A percentile compares a stretch with the other conserved stretches of the same genome.
Evolutionary conservation across 345 rosid genomes (phyloP).

Genomic region (Heritiera littoralis): DNA sequence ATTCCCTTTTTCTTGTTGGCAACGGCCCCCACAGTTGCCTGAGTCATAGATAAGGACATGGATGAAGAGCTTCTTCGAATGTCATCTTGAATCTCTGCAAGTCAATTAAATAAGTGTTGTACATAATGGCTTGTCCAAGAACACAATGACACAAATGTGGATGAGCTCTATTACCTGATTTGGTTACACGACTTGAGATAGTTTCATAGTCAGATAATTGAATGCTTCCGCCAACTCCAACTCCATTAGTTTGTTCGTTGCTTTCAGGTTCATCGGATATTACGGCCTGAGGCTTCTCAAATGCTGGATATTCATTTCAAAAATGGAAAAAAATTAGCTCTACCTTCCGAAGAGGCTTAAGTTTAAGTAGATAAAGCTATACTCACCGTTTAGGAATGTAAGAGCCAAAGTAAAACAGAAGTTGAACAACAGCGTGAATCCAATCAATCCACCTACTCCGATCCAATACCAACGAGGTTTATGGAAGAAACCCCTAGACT

Average conservation of each 20-base stretch:
- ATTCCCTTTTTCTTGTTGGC: constrained; percentile 53
- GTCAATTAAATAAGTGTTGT: not conserved
- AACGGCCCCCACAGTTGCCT: constrained; percentile 21
- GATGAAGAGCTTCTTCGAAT: constrained; percentile 25
- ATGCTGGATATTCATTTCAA: constrained; percentile 45
- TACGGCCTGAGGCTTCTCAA: constrained; percentile 52
- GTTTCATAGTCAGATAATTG: constrained; percentile 31
- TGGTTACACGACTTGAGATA: constrained; percentile 17
- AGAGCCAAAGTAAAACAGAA: constrained; percentile 48
- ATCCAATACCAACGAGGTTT: constrained; percentile 72
- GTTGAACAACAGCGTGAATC: constrained; percentile 58
- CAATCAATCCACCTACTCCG: constrained; percentile 53
- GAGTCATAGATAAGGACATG: constrained; percentile 18
- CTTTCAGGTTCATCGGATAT: constrained; percentile 44
- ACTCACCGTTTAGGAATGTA: constrained; percentile 51
- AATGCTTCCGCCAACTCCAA: constrained; percentile 36
- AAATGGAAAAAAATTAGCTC: not conserved
- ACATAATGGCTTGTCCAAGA: not conserved
- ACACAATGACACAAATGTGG: not conserved
- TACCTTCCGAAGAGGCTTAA: constrained; percentile 8
- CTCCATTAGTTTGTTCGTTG: constrained; percentile 23
- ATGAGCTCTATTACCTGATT: constrained; percentile 26
- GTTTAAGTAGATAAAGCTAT: constrained; percentile 18
- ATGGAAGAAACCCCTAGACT: constrained; percentile 45
- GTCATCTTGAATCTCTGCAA: constrained; percentile 24